Conservation (phyloP, 345 rosid species). For the Eucalyptus sideroxylon region DNA sequence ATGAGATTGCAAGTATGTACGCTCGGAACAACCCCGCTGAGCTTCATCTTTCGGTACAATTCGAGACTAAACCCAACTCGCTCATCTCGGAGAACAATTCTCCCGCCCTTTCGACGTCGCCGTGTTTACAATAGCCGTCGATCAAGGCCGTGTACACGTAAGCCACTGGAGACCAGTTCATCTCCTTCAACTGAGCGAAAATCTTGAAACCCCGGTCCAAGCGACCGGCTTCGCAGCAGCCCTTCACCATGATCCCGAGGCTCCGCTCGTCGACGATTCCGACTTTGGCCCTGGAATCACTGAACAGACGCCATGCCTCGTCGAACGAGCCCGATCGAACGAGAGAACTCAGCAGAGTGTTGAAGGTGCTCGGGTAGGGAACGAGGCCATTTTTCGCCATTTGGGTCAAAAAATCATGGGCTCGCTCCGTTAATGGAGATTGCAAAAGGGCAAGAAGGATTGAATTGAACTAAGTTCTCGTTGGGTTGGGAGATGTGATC, state of each 20-base stretch:
- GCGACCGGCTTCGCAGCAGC: constrained; percentile 53
- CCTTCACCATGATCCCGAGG: constrained; percentile 64
- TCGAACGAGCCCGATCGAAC: constrained; percentile 20
- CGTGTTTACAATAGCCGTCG: constrained; percentile 71
- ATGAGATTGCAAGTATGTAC: constrained; percentile 51
- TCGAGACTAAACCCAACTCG: constrained; percentile 48
- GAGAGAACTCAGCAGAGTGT: constrained; percentile 27
- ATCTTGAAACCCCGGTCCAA: constrained; percentile 29
- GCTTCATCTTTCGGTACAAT: constrained; percentile 48
- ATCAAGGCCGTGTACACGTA: constrained; percentile 68
- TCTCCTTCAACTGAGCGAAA: constrained; percentile 26
- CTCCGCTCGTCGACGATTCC: constrained; percentile 46
- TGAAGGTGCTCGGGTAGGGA: constrained; percentile 28
- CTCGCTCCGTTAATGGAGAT: constrained; percentile 17
- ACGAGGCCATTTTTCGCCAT: constrained; percentile 35
- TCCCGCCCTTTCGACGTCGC: constrained; percentile 41
- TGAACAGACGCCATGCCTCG: constrained; percentile 31
- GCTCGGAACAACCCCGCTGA: constrained; percentile 37
- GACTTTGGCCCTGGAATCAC: constrained; percentile 11
- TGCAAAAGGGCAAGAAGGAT: constrained; percentile 34
- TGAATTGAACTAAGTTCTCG: not conserved
- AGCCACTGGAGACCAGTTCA: constrained; percentile 42
- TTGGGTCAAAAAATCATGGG: constrained; percentile 31
- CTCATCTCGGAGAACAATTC: constrained; percentile 38
- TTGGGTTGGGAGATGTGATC: constrained; percentile 23